A percentile compares a stretch with the other conserved stretches of the same genome.
These are phyloP conservation scores for Paralagenidium karlingii DNA, from an alignment of 352 stramenopile species.

Conservation along the genomic window DNA sequence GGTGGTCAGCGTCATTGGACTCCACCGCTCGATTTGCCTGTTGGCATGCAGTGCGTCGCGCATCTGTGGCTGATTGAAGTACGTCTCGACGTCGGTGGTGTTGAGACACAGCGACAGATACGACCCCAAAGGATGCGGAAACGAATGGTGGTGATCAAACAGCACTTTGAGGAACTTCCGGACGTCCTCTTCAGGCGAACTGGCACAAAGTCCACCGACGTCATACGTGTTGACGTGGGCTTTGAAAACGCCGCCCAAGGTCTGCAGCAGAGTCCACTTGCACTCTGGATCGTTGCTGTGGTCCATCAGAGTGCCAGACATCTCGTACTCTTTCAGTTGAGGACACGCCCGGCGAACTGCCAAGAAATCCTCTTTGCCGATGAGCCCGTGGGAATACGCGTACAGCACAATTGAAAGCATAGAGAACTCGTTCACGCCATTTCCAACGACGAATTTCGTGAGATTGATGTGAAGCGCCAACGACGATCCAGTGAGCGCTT, in stretches of 20 bases:
- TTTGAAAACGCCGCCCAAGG: slow-evolving; percentile 19
- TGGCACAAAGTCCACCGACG: slow-evolving; percentile 41
- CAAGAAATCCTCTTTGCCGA: slow-evolving; percentile 54
- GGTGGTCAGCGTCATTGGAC: slow-evolving; percentile 26
- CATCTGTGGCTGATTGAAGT: slow-evolving; percentile 58
- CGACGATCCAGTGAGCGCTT: no score
- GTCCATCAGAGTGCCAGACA: slow-evolving; percentile 8
- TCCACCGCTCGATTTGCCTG: slow-evolving; percentile 22
- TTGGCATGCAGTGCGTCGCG: slow-evolving; percentile 69
- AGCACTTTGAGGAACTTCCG: slow-evolving; percentile 25
- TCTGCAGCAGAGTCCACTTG: slow-evolving; percentile 10
- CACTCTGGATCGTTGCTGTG: slow-evolving; percentile 11
- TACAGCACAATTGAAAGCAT: slow-evolving; percentile 50
- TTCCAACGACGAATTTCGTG: slow-evolving; percentile 82
- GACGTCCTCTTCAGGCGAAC: slow-evolving; percentile 30
- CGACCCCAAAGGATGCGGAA: slow-evolving; percentile 55
- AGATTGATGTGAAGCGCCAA: slow-evolving; percentile 47
- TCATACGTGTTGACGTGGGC: slow-evolving; percentile 55
- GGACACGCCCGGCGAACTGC: slow-evolving; percentile 31
- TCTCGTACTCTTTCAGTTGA: slow-evolving; percentile 28
- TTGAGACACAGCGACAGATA: slow-evolving; percentile 59
- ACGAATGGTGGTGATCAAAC: slow-evolving; percentile 17
- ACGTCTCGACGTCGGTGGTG: slow-evolving; percentile 36
- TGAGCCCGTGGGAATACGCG: slow-evolving; percentile 69
- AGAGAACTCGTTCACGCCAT: slow-evolving; percentile 51